phyloP scores from a whole-genome alignment of 169 alveolate species.

The Perkinsus marinus region DNA sequence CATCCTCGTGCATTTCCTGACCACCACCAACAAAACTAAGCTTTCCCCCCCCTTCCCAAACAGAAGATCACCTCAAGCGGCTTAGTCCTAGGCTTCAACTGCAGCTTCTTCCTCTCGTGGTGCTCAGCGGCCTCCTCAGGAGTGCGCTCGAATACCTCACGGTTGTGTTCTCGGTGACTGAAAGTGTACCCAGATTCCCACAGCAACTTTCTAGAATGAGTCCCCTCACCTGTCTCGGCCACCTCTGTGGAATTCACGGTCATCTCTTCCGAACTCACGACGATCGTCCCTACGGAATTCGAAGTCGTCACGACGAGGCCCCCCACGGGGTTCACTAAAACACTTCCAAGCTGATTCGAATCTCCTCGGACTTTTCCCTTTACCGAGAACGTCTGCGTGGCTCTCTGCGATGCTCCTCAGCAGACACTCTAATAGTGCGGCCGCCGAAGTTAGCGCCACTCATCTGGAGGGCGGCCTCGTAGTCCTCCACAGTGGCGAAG shows the following conservation, averaged over 20 bases:
- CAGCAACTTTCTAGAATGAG: background rate
- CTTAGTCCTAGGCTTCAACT: background rate
- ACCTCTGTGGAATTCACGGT: background rate
- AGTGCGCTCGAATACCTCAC: background rate
- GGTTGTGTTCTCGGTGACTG: too few species aligned
- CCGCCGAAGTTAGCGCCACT: background rate
- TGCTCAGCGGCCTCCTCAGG: background rate
- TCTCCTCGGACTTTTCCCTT: background rate
- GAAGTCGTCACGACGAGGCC: background rate
- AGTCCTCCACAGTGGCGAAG: background rate
- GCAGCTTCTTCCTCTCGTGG: background rate
- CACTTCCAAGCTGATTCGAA: too few species aligned
- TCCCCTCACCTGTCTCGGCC: background rate
- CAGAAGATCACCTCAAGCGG: background rate
- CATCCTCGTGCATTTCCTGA: background rate
- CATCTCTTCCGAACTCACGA: too few species aligned
- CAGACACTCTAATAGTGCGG: background rate
- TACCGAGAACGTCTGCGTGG: background rate
- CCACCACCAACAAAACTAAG: too few species aligned
- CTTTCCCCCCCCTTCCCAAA: too few species aligned
- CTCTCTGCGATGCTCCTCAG: background rate
- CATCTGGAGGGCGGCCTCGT: background rate
- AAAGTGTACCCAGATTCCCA: too few species aligned
- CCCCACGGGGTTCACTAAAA: background rate
- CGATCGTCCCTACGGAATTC: too few species aligned